Base-by-base conservation (phyloP, 129 eudicot species). In the Erigeron canadensis region DNA sequence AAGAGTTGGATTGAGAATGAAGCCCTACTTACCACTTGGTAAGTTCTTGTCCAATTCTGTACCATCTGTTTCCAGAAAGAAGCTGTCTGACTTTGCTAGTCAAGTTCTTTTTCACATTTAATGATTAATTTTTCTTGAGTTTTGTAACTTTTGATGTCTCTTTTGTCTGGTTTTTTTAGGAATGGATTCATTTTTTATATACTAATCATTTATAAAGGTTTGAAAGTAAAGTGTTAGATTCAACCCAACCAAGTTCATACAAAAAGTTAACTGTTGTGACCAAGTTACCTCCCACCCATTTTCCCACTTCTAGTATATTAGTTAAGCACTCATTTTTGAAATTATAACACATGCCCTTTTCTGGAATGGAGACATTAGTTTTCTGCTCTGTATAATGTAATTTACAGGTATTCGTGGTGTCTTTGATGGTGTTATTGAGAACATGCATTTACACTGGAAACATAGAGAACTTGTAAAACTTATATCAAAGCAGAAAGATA, bases 361-460 rank as follows among this genome's bases (percentile, higher is more conserved):
- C 5, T 63, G 50, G 67, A 28, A 44, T 28, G 13, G 65, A 65
- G 48, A 55, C 23, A 54, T 34, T 38, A 21, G 13, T 47, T 28
- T 78, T 72, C 54, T 60, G 60, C 61, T 65, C 18, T 56, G 43
- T 21, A 9, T 77, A 39, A 82, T 71, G 59, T 69, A 60, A 80
- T 74, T 73, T 79, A 63, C 81, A 93, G 98, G 98, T 7, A 83
- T 94, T 72, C 98, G 98, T 79, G 98, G 98, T 67, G 95, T 94
- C 40, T 94, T 94, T 71, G 98, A 94, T 77, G 98, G 98, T 42
- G 98, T 94, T 74, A 89, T 94, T 22, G 98, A 94, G 79, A 94
- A 94, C 86, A 89, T 94, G 98, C 98, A 94, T 81, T 72, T 94
- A 61, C 98, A 94, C 10, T 94, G 98, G 98, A 94, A 94, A 69